Percentiles rank a stretch among this genome's conserved stretches.
These are phyloP conservation scores for Claviceps lovelessii DNA, from an alignment of 2,329 filamentous ascomycete species.

Conservation along the genomic window DNA sequence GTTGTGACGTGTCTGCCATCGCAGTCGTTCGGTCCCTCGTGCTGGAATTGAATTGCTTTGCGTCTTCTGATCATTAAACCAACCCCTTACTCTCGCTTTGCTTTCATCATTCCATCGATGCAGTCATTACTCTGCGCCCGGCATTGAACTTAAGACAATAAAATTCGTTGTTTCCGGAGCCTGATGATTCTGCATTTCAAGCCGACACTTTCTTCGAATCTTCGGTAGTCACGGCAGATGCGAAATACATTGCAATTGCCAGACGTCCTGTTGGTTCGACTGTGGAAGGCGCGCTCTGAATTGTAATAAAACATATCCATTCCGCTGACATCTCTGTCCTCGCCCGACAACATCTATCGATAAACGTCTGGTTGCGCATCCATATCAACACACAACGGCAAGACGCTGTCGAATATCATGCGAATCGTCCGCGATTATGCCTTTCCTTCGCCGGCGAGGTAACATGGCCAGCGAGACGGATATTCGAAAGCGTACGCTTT, in stretches of 20 bases:
- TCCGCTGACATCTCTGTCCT: background rate
- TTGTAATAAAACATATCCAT: background rate
- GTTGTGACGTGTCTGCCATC: too few species aligned
- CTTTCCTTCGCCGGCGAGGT: constrained; percentile 47
- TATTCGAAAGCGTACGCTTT: constrained; percentile 38
- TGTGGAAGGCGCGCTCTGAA: background rate
- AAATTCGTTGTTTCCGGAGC: background rate
- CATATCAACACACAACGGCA: background rate
- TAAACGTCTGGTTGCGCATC: background rate
- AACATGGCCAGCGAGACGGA: constrained; percentile 45
- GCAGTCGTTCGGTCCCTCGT: too few species aligned
- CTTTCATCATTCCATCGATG: too few species aligned
- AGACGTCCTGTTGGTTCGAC: background rate
- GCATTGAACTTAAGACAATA: background rate
- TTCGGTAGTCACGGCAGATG: background rate
- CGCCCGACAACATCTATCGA: background rate
- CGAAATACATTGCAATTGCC: background rate
- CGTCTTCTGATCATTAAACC: too few species aligned
- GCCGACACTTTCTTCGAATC: background rate
- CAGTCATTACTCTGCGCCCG: too few species aligned
- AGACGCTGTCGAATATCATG: constrained; percentile 21
- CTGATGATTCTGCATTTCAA: background rate
- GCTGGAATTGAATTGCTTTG: too few species aligned
- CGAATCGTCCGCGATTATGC: constrained; percentile 32
- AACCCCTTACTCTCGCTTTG: too few species aligned